Percentiles rank a stretch among this genome's conserved stretches.
Conservation (phyloP, 2,329 filamentous ascomycete species). For the Neocucurbitaria cava region DNA sequence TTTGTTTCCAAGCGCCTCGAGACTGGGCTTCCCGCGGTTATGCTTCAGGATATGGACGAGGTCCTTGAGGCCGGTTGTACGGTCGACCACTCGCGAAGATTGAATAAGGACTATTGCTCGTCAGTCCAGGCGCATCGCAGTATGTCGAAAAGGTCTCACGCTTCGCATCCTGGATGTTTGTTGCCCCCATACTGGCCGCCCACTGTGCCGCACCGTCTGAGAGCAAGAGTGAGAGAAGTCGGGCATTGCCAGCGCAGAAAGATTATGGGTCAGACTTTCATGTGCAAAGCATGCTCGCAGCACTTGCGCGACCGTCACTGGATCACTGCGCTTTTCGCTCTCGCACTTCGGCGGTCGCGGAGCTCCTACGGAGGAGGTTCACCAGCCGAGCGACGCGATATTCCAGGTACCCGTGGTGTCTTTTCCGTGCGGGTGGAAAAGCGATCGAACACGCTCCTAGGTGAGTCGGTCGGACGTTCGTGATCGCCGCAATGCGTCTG, state of each 20-base stretch:
- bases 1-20: constrained; percentile 70
- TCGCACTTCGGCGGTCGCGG: constrained; percentile 14
- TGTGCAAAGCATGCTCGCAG: background rate
- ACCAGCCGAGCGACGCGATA: background rate
- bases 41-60: constrained; percentile 64
- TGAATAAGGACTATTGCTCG: constrained; percentile 37
- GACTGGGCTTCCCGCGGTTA: constrained; percentile 54
- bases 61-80: constrained; percentile 60
- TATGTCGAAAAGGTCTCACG: constrained; percentile 19
- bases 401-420: background rate
- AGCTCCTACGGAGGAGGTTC: constrained; percentile 26
- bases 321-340: background rate
- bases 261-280: background rate
- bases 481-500: background rate
- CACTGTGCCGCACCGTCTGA: constrained; percentile 12
- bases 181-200: constrained; percentile 35
- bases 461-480: background rate
- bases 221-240: constrained; percentile 3
- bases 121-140: constrained; percentile 13
- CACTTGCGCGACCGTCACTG: constrained; percentile 4
- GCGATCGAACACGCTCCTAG: background rate
- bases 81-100: constrained; percentile 48
- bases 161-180: constrained; percentile 46
- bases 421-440: background rate
- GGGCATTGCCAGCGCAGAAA: constrained; percentile 14